A percentile compares a stretch with the other conserved stretches of the same genome.
These are phyloP conservation scores for Trichoderma koningiopsis DNA, from an alignment of 2,329 filamentous ascomycete genomes.

Conservation along the genomic window DNA sequence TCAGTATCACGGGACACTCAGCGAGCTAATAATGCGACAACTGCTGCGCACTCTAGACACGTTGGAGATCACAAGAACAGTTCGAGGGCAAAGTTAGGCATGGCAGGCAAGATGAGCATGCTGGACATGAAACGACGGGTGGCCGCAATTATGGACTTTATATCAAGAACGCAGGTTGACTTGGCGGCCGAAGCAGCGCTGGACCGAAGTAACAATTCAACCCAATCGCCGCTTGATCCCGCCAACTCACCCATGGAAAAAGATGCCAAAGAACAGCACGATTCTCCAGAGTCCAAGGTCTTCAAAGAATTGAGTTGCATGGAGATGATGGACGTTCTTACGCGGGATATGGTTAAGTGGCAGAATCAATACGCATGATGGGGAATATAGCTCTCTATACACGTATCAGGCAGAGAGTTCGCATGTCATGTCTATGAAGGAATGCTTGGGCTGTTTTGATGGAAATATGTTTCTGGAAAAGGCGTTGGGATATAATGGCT, in stretches of 20 bases:
- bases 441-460: neutral
- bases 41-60: conserved; percentile 40
- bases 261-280: neutral
- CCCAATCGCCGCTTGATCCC: conserved; percentile 34
- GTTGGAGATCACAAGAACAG: conserved; percentile 54
- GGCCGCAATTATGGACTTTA: conserved; percentile 84
- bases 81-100: conserved; percentile 53
- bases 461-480: neutral
- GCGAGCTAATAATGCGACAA: conserved; percentile 41
- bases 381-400: neutral
- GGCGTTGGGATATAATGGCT: neutral
- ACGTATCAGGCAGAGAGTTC: neutral
- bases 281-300: conserved; percentile 45
- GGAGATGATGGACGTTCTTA: conserved; percentile 90
- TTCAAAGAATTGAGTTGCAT: conserved; percentile 77
- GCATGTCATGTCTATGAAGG: neutral
- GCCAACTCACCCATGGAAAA: neutral
- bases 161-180: conserved; percentile 84
- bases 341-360: conserved; percentile 80
- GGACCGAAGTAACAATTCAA: conserved; percentile 44
- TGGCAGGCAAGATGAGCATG: conserved; percentile 74
- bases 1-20: conserved; percentile 55
- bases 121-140: conserved; percentile 86
- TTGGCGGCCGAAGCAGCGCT: conserved; percentile 67
- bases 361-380: conserved; percentile 66